Percentiles rank a stretch among this genome's conserved stretches.
Conservation (phyloP, 1,284 basidiomycete genomes). For the Apiotrichum laibachii region DNA sequence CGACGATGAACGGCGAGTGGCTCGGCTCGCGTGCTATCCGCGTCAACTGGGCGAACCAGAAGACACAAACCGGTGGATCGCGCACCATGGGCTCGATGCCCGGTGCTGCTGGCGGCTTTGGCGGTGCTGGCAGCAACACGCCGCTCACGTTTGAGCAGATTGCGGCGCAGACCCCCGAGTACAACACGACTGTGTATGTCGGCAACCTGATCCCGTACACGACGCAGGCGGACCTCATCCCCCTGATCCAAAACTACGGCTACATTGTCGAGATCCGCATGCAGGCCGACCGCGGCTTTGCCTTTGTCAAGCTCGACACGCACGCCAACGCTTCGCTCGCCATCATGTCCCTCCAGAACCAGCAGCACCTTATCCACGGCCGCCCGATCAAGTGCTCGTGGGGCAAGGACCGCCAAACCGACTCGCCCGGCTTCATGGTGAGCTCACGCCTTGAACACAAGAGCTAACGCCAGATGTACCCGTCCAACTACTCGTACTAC, state of each 20-base stretch:
- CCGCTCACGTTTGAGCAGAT: conserved; percentile 82
- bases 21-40: conserved; percentile 94
- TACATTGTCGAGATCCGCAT: conserved; percentile 97
- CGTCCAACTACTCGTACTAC: conserved; percentile 47
- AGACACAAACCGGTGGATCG: conserved; percentile 68
- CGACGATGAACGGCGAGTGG: conserved; percentile 99
- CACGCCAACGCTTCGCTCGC: conserved; percentile 97
- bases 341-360: conserved; percentile 89
- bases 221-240: conserved; percentile 91
- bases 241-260: conserved; percentile 88
- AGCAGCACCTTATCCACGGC: conserved; percentile 84
- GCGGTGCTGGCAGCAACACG: conserved; percentile 62
- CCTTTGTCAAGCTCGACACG: conserved; percentile 96
- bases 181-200: conserved; percentile 95
- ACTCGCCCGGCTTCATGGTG: conserved; percentile 21
- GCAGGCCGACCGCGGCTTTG: conserved; percentile 96
- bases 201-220: conserved; percentile 95
- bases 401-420: conserved; percentile 78
- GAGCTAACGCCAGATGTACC: conserved; percentile 23
- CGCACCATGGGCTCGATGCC: conserved; percentile 52
- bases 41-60: conserved; percentile 98
- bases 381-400: conserved; percentile 95
- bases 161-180: conserved; percentile 81
- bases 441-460: not conserved
- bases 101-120: conserved; percentile 24